phyloP scores from a whole-genome alignment of 1,284 basidiomycete species.

The Laetiporus sulphureus region DNA sequence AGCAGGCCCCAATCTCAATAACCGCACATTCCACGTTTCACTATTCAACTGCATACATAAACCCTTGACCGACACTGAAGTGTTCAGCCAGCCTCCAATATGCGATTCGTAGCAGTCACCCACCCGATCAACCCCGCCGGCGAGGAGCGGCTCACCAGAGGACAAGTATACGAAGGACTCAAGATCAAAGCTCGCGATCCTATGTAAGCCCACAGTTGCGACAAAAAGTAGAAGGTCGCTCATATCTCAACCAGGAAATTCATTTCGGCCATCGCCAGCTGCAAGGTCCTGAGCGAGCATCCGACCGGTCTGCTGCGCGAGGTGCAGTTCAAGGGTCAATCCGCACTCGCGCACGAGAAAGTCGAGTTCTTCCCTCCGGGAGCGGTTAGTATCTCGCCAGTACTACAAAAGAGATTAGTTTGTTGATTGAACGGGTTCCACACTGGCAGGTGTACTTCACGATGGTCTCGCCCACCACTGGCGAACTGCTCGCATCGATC shows the following conservation, averaged over 20 bases:
- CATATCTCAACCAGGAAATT: not conserved
- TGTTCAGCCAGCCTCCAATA: no score
- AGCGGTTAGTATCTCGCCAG: not conserved
- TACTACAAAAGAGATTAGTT: no score
- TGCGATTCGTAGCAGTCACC: slow-evolving; percentile 4
- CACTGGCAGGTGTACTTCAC: slow-evolving; percentile 7
- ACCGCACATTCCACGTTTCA: no score
- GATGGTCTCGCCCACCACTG: slow-evolving; percentile 1
- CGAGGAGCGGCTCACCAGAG: slow-evolving; percentile 4
- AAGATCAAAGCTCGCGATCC: slow-evolving; percentile 7
- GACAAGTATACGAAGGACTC: slow-evolving; percentile 4
- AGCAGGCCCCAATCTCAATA: no score
- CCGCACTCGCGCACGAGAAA: slow-evolving; percentile 3
- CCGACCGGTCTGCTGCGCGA: slow-evolving; percentile 5
- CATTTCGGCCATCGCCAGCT: not conserved
- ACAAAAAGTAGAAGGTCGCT: no score
- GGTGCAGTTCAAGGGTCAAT: slow-evolving; percentile 2
- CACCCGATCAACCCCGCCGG: slow-evolving; percentile 3
- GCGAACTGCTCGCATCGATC: slow-evolving; percentile 2
- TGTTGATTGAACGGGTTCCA: no score
- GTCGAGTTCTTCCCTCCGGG: slow-evolving; percentile 6
- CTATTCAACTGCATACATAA: no score
- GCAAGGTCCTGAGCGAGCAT: slow-evolving; percentile 5
- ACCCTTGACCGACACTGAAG: no score
- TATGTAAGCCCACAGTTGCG: not conserved